Base-by-base conservation (phyloP, 1,139 yeast genomes). In the Magnusiomyces ingens region DNA sequence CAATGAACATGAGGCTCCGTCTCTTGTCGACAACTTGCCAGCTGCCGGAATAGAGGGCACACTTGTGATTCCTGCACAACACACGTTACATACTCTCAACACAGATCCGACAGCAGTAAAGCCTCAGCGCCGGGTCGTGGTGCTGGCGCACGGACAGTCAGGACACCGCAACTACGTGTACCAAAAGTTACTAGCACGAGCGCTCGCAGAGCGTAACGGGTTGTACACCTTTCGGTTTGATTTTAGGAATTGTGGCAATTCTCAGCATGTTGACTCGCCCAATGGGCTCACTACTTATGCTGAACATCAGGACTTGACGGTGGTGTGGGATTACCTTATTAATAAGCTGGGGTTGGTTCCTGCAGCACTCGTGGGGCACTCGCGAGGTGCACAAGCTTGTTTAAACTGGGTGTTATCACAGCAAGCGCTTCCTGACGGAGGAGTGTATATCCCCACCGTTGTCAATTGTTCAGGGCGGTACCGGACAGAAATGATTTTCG, bases 101-200 rank as follows among this genome's bases (percentile, higher is more conserved):
- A 29, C 51, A 26, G 35, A 38, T 37, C 5, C 22, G 8, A 41
- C 40, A 19, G 6, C 26, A 13, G 26, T 50, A 32, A n/a, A 38
- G 51, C 29, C 55, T 38, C 44, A 53, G 48, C 44, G 22, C 18
- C 68, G 75, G 38, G 66, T 76, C 19, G 80, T 78, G 0, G 62
- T 82, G 2, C 58, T 82, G 11, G 59, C 75, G 18, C 97, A 91
- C 65, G 98, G 97, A 1, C 85, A 81, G 59, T 90, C 84, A 0
- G 95, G 96, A 0, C 95, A 90, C 66, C 79, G 90, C 58, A 80
- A 86, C 70, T 85, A 88, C 66, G 81, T 88, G 57, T 90, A 85
- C 68, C 91, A 85, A 60, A 78, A 78, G 45, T 61, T 71, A 18
- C 67, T 89, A 50, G 93, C 95, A 1, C 78, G 80, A 45, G 69